Evolutionary conservation across 2,329 filamentous ascomycete species (phyloP), one percentile per base, ranked within the genome.

Genomic region (Aspergillus sp.): DNA sequence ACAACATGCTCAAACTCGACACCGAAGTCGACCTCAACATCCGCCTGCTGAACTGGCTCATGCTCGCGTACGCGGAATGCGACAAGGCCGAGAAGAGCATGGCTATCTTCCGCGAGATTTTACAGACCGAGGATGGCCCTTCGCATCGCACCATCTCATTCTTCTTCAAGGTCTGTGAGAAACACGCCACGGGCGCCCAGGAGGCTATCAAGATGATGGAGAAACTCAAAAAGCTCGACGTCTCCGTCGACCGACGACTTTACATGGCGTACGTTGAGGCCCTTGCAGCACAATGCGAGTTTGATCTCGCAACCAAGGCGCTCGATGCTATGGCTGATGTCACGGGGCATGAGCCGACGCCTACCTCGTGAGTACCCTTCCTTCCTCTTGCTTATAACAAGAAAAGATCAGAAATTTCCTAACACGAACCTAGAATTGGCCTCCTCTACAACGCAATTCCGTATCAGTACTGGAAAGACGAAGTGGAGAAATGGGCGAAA

Each of bases 1-100:
- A 97, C 79, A 97, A 97, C 73, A 94, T 97, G 87, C 83, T 97
- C 67, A 98, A 97, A 79, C 89, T 97, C 75, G 95, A 99, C 75
- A 84, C 89, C n/a, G 85, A 87, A 47, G 84, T 98, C 43, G 88
- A 93, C 68, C 84, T 89, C 4, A 88, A 85, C 68, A 98, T 94
- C 0, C 83, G 81, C 59, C 81, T 98, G 2, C 87, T 90, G 69
- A 98, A 97, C 70, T 88, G 90, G 0, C 81, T 98, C 53, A 97
- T 99, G 88, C 83, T 95, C 13, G 93, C 92, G 0, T 94, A 96
- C 72, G 87, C 88, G 1, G 85, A 86, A 1, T 91, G 88, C 70
- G 90, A 86, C 7, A 82, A 88, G 65, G 83, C 89, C 0, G 78
- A 84, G 31, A 85, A 85, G 58, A 91, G 91, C 1, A 80, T 96